phyloP scores from a whole-genome alignment of 163 green algal species.

The Scenedesmus sp. region DNA sequence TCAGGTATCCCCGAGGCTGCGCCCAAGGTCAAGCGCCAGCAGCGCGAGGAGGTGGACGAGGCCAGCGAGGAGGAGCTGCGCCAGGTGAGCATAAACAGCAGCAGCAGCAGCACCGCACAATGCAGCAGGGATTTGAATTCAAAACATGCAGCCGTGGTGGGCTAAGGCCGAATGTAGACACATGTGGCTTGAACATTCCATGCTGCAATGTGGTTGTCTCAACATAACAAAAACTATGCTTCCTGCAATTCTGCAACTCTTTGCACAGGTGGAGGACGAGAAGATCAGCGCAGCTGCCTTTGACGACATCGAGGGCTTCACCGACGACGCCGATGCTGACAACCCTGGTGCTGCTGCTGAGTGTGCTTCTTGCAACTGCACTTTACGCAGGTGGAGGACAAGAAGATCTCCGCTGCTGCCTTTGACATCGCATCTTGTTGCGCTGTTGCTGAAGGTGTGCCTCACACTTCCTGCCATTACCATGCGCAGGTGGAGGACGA shows the following conservation, averaged over 20 bases:
- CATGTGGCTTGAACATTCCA: too few species aligned
- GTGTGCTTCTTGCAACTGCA: too few species aligned
- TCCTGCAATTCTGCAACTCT: background rate
- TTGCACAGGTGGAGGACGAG: conserved; percentile 38
- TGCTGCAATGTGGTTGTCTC: too few species aligned
- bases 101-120: background rate
- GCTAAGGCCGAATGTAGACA: too few species aligned
- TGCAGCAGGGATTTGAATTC: background rate
- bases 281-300: conserved; percentile 48
- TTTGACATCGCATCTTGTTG: too few species aligned
- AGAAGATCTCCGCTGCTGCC: too few species aligned
- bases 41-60: conserved; percentile 42
- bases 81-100: background rate
- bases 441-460: too few species aligned
- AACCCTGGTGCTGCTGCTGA: too few species aligned
- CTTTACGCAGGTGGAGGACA: too few species aligned
- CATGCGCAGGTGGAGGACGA: conserved; percentile 32
- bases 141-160: background rate
- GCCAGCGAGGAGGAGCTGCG: background rate
- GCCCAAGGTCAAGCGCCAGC: conserved; percentile 60
- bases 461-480: background rate
- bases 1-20: conserved; percentile 73
- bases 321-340: conserved; percentile 28
- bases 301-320: conserved; percentile 50
- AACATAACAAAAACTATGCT: too few species aligned